These are phyloP conservation scores for Leersia perrieri DNA, from an alignment of 176 grass and related monocot genomes.

Conservation along the genomic window DNA sequence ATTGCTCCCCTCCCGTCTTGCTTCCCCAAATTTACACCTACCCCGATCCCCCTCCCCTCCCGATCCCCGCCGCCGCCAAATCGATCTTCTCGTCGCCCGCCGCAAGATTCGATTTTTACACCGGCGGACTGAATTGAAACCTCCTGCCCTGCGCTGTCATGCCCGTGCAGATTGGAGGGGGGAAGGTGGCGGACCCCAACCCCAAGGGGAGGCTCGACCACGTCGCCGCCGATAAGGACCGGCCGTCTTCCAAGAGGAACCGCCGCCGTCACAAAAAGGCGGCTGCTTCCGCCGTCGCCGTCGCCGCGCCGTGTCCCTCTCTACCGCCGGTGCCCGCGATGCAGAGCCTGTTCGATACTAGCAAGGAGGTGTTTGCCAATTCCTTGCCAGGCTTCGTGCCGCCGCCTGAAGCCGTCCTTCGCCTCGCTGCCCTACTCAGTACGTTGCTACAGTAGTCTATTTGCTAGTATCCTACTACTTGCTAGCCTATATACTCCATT, in stretches of 20 bases:
- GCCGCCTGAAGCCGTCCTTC: conserved; percentile 43
- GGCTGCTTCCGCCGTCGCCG: not conserved
- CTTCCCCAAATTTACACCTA: not conserved
- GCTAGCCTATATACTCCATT: not conserved
- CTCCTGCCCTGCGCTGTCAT: not conserved
- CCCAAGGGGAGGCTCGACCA: not conserved
- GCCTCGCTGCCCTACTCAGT: conserved; percentile 55
- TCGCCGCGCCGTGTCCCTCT: not conserved
- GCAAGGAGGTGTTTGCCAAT: conserved; percentile 50
- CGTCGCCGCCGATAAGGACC: not conserved
- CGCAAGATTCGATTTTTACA: not conserved
- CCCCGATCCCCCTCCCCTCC: not conserved
- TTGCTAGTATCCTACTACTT: not conserved
- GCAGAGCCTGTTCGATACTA: conserved; percentile 69
- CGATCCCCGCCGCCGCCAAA: not conserved
- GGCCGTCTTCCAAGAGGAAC: conserved; percentile 26
- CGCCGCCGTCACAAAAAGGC: conserved; percentile 42
- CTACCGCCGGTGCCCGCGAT: conserved; percentile 3
- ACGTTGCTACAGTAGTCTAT: too few species aligned
- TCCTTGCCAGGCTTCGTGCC: conserved; percentile 55
- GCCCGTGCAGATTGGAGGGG: conserved; percentile 32
- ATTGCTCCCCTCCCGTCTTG: not conserved
- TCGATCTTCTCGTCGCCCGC: not conserved
- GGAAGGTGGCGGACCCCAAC: conserved; percentile 7
- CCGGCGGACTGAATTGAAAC: not conserved